Evolutionary conservation across 768 basidiomycete species (phyloP).

Genomic region (Multifurca ochricompacta): DNA sequence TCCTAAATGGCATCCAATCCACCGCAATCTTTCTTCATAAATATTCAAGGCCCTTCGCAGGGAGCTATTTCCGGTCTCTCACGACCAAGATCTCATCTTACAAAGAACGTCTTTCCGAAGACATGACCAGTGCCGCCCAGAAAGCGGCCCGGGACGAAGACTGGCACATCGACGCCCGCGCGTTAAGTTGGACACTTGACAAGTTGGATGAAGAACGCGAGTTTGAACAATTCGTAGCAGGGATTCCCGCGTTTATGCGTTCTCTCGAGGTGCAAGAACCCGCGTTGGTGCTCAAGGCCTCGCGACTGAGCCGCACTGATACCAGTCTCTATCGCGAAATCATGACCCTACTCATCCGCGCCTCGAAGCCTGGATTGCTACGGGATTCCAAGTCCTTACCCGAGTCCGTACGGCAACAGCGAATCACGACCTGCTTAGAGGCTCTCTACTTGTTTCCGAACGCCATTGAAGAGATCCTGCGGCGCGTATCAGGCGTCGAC

Average conservation of each 20-base stretch:
- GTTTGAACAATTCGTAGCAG: background rate
- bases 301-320: background rate
- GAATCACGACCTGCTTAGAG: background rate
- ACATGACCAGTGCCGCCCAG: background rate
- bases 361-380: background rate
- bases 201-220: slow-evolving; percentile 2
- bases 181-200: slow-evolving; percentile 8
- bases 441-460: background rate
- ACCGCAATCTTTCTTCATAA: background rate
- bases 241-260: slow-evolving; percentile 4
- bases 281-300: background rate
- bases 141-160: background rate
- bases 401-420: background rate
- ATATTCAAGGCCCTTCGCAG: background rate
- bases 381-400: background rate
- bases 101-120: background rate
- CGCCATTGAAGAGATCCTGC: background rate
- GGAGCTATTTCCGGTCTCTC: background rate
- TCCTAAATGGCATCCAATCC: background rate
- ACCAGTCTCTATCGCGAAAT: background rate
- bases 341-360: background rate
- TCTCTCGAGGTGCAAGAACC: background rate
- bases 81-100: background rate
- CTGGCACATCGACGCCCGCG: background rate
- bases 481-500: background rate